These are phyloP conservation scores for Geotrichum reessii DNA, from an alignment of 1,139 yeast genomes.

Conservation along the genomic window DNA sequence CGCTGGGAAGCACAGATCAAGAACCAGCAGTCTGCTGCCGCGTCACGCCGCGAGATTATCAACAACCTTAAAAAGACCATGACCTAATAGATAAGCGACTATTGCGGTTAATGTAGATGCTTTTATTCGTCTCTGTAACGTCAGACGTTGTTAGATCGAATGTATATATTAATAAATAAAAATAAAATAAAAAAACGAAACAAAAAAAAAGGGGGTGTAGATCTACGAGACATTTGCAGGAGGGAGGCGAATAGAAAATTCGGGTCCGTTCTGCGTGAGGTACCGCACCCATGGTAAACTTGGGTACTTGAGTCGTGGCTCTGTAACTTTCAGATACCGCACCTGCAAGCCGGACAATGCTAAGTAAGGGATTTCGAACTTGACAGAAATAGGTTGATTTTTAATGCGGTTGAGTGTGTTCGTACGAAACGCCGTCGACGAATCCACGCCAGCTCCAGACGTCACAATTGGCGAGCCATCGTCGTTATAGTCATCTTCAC, in stretches of 20 bases:
- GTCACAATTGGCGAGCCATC: conserved; percentile 20
- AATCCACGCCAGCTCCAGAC: conserved; percentile 18
- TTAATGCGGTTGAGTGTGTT: conserved; percentile 15
- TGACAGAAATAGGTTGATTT: conserved; percentile 48
- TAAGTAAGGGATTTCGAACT: conserved; percentile 90
- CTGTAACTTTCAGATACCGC: conserved; percentile 79
- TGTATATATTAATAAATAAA: not conserved
- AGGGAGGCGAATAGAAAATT: conserved; percentile 66
- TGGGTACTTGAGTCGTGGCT: conserved; percentile 80
- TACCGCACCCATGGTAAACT: conserved; percentile 93
- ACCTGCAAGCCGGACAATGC: conserved; percentile 94
- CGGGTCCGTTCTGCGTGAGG: conserved; percentile 85
- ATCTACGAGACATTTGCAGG: conserved; percentile 11
- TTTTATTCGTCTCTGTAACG: not conserved
- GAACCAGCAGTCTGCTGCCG: conserved; percentile 26
- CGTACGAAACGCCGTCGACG: conserved; percentile 19
- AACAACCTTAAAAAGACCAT: conserved; percentile 17
- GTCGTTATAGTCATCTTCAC: conserved; percentile 41
- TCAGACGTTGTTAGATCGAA: not conserved
- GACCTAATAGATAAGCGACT: not conserved
- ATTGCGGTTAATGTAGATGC: not conserved
- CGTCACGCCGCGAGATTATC: conserved; percentile 24
- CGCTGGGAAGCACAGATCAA: conserved; percentile 35
- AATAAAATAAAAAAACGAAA: not conserved
- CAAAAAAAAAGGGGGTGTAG: not conserved